These are phyloP conservation scores for Trichoderma endophyticum DNA, from an alignment of 2,329 filamentous ascomycete species.

Conservation along the genomic window DNA sequence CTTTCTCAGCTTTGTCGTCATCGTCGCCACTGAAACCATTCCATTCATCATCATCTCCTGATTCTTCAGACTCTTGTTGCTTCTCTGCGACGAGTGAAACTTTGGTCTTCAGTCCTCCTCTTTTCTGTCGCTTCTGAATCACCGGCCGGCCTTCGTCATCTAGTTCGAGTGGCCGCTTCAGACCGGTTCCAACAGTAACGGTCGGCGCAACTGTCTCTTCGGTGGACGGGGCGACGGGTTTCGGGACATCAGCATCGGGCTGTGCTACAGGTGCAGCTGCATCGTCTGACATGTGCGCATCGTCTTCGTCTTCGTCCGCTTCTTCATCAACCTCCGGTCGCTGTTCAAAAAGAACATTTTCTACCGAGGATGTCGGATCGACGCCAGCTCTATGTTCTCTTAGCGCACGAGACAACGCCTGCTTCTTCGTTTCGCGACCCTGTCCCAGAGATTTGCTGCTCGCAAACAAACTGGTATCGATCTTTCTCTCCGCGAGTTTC, in stretches of 20 bases:
- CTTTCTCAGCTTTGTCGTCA: conserved; percentile 32
- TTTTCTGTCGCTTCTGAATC: conserved; percentile 76
- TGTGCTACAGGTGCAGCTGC: conserved; percentile 20
- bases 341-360: conserved; percentile 52
- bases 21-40: conserved; percentile 57
- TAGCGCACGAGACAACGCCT: conserved; percentile 62
- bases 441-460: conserved; percentile 77
- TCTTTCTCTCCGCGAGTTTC: conserved; percentile 72
- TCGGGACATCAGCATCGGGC: conserved; percentile 17
- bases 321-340: conserved; percentile 31
- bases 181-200: conserved; percentile 62
- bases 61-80: conserved; percentile 38
- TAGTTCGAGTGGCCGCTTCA: conserved; percentile 82
- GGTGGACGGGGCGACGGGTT: neutral
- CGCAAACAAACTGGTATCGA: conserved; percentile 77
- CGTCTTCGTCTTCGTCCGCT: conserved; percentile 27
- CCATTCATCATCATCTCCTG: conserved; percentile 46
- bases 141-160: conserved; percentile 77
- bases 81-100: conserved; percentile 43
- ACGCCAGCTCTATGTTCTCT: conserved; percentile 64
- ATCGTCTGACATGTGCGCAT: conserved; percentile 7
- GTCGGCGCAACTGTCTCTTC: conserved; percentile 14
- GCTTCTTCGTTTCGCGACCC: conserved; percentile 66
- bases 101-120: conserved; percentile 59
- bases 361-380: conserved; percentile 49